Conservation (phyloP, 2,329 filamentous ascomycete genomes). For the Thelonectria olida region DNA sequence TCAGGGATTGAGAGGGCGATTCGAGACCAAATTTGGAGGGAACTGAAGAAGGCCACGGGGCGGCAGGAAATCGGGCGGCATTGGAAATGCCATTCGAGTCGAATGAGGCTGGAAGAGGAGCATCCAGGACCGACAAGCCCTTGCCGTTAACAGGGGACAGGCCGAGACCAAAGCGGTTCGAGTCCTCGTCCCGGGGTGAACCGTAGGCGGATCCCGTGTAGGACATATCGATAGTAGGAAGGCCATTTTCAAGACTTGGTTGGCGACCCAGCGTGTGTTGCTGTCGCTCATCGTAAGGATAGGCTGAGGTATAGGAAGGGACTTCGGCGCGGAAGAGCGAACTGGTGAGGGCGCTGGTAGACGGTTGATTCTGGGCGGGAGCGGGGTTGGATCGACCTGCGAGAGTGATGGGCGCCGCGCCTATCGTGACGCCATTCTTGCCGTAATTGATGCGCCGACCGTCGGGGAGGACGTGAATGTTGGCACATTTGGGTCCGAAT, state of each 20-base stretch:
- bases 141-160: constrained; percentile 79
- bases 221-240: constrained; percentile 68
- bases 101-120: constrained; percentile 91
- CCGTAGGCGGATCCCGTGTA: constrained; percentile 74
- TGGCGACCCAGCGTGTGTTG: constrained; percentile 57
- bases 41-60: constrained; percentile 90
- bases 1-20: constrained; percentile 80
- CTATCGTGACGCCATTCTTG: constrained; percentile 74
- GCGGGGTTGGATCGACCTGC: constrained; percentile 69
- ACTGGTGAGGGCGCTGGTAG: constrained; percentile 73
- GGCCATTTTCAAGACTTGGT: constrained; percentile 62
- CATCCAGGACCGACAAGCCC: constrained; percentile 89
- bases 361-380: constrained; percentile 64
- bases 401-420: constrained; percentile 65
- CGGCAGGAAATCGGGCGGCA: constrained; percentile 79
- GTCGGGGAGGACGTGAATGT: constrained; percentile 94
- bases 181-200: constrained; percentile 78
- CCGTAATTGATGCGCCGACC: constrained; percentile 89
- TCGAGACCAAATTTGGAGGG: constrained; percentile 92
- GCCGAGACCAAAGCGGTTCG: constrained; percentile 70
- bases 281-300: constrained; percentile 52
- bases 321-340: constrained; percentile 57
- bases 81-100: constrained; percentile 96
- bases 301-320: constrained; percentile 50
- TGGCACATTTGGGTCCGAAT: constrained; percentile 96